A percentile compares a stretch with the other conserved stretches of the same genome.
phyloP scores from a whole-genome alignment of 2,329 filamentous ascomycete species.

The Cercospora zeae-maydis region DNA sequence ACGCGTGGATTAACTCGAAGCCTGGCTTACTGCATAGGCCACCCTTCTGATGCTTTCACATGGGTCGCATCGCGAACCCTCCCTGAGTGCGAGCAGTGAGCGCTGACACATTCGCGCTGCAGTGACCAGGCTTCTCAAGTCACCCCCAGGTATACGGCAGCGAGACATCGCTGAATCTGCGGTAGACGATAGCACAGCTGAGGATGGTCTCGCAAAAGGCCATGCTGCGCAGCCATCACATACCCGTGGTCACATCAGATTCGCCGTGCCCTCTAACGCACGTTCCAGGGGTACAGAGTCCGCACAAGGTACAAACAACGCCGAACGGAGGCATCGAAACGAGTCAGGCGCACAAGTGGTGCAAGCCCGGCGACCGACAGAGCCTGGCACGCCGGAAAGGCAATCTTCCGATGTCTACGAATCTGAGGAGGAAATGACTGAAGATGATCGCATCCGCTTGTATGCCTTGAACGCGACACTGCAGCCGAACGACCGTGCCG shows the following conservation, averaged over 20 bases:
- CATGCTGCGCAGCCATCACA: not conserved
- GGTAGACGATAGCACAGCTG: not conserved
- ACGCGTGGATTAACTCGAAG: not conserved
- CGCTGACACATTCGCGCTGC: not conserved
- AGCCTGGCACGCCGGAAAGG: not conserved
- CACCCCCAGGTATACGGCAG: not conserved
- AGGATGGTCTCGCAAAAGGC: not conserved
- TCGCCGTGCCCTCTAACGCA: not conserved
- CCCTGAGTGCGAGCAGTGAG: not conserved
- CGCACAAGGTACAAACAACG: not conserved
- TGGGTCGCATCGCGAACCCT: not conserved
- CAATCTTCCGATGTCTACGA: not conserved
- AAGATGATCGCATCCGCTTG: constrained; percentile 16
- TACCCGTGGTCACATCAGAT: not conserved
- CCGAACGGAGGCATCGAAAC: not conserved
- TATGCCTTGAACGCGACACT: constrained; percentile 7
- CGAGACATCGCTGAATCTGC: not conserved
- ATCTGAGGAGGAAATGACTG: constrained; percentile 12
- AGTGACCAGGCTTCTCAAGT: not conserved
- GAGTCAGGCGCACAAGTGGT: not conserved
- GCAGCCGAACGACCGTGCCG: not conserved
- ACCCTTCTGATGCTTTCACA: not conserved
- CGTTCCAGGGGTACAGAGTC: not conserved
- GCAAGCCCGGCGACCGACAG: not conserved
- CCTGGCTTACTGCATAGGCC: not conserved